These are phyloP conservation scores for Pholiota microspora DNA, from an alignment of 768 basidiomycete species.

Conservation along the genomic window DNA sequence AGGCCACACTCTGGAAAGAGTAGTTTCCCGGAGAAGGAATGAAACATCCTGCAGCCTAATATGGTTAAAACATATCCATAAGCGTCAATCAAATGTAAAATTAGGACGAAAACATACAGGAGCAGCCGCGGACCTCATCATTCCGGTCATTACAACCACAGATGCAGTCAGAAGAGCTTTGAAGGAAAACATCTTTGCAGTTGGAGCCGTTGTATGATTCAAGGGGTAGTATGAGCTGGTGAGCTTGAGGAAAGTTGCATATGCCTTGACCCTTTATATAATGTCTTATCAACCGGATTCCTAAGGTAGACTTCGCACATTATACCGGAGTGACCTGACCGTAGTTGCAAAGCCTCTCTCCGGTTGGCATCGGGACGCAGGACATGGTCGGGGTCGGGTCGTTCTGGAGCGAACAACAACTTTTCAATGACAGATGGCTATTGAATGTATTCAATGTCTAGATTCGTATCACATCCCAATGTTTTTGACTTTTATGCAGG, in stretches of 20 bases:
- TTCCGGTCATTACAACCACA: neutral
- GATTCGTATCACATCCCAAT: too few relatives aligned
- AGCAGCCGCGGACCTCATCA: neutral
- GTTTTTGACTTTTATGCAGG: too few relatives aligned
- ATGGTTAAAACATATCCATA: neutral
- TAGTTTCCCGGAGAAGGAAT: constrained; percentile 8
- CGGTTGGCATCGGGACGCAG: constrained; percentile 5
- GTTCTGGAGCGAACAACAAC: too few relatives aligned
- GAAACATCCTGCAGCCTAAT: constrained; percentile 2
- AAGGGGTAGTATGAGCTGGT: neutral
- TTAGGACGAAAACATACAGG: neutral
- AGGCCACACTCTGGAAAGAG: constrained; percentile 7
- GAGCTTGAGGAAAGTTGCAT: too few relatives aligned
- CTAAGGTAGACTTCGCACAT: neutral
- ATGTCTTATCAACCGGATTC: too few relatives aligned
- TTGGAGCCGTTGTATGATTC: neutral
- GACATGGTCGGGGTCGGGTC: neutral
- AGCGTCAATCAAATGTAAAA: neutral
- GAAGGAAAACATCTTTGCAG: constrained; percentile 8
- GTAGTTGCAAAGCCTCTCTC: neutral
- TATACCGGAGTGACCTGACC: neutral
- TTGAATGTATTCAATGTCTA: too few relatives aligned
- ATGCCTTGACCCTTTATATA: neutral
- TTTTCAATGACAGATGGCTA: too few relatives aligned
- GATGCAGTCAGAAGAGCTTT: neutral